Evolutionary conservation across 2,329 filamentous ascomycete genomes (phyloP).

Genomic region (Calonectria pteridis): DNA sequence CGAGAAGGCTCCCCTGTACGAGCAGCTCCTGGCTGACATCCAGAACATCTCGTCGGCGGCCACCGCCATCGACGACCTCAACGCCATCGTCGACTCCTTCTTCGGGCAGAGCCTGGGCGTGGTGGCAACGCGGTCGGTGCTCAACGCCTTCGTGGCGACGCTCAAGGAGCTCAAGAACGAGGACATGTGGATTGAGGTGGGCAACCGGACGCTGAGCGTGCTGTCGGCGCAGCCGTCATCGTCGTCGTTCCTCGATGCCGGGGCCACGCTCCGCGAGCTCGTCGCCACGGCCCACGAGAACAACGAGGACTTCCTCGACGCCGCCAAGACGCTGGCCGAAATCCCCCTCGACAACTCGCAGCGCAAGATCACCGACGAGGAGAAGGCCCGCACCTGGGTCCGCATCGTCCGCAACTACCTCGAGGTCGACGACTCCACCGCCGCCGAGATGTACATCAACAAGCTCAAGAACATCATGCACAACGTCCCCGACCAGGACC

Average conservation of each 20-base stretch:
- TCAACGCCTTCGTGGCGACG: slow-evolving; percentile 73
- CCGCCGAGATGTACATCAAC: slow-evolving; percentile 89
- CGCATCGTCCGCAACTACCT: slow-evolving; percentile 95
- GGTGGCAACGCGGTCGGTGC: slow-evolving; percentile 79
- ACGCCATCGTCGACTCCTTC: slow-evolving; percentile 75
- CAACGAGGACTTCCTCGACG: slow-evolving; percentile 83
- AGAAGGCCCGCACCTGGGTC: slow-evolving; percentile 89
- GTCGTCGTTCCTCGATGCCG: slow-evolving; percentile 86
- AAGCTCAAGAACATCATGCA: slow-evolving; percentile 94
- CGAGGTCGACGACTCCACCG: slow-evolving; percentile 90
- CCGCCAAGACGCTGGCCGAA: slow-evolving; percentile 82
- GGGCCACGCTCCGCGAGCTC: slow-evolving; percentile 81
- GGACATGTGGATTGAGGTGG: slow-evolving; percentile 80
- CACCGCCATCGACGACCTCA: slow-evolving; percentile 67
- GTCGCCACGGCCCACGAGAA: slow-evolving; percentile 86
- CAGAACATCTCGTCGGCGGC: slow-evolving; percentile 55
- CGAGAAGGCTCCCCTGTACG: slow-evolving; percentile 61
- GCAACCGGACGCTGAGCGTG: slow-evolving; percentile 76
- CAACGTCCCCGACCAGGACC: slow-evolving; percentile 78
- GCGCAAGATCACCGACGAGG: slow-evolving; percentile 83
- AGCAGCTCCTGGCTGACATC: slow-evolving; percentile 59
- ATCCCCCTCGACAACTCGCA: slow-evolving; percentile 93
- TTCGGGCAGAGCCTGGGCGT: slow-evolving; percentile 79
- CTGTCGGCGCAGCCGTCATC: slow-evolving; percentile 72
- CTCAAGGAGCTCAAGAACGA: slow-evolving; percentile 72